Base-by-base conservation (phyloP, 371 early-diverging fungal genomes). In the Mortierella sp. region DNA sequence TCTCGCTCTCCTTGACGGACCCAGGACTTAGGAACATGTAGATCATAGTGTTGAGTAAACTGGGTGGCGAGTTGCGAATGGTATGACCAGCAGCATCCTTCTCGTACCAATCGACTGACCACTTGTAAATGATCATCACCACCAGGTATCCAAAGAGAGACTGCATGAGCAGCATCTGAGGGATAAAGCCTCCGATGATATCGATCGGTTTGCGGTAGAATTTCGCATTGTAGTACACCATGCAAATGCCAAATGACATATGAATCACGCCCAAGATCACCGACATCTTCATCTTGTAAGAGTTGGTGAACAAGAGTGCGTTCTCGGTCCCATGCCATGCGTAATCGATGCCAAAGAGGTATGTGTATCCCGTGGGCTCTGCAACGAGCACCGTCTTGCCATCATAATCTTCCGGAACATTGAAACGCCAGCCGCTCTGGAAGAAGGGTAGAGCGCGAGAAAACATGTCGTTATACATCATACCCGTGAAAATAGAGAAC, bases 271-370 rank as follows among this genome's bases (percentile, higher is more conserved):
- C 99, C 46, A 99, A 73, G 54, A 99, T 88, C 67, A 99, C 91
- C 31, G 98, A 94, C 91, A 96, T 94, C 82, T 99, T 99, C 99
- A 99, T 99, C 88, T 99, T 99, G 89, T 99, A 97, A 39, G 98
- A 97, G 86, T 99, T 99, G 64, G 93, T 89, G 81, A 99, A 99
- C 34, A 96, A 80, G 63, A 97, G 88, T 65, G 85, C 90, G 83
- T 96, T 97, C 43, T 96, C 96, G 6, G 96, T 85, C 19, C 91
- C 92, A 71, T 97, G 96, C 99, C 99, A 99, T 1, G 93, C 86
- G 71, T 93, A 87, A 68, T 89, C 90, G 30, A 90, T 83, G 47
- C 91, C 92, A 72, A 90, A 84, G 16, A 83, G 83, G 59, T 88
- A 86, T 27, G 73, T 81, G 57, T 82, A 67, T 9, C 69, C 82